Base-by-base conservation (phyloP, 2,329 filamentous ascomycete species). In the Colletotrichum siamense region DNA sequence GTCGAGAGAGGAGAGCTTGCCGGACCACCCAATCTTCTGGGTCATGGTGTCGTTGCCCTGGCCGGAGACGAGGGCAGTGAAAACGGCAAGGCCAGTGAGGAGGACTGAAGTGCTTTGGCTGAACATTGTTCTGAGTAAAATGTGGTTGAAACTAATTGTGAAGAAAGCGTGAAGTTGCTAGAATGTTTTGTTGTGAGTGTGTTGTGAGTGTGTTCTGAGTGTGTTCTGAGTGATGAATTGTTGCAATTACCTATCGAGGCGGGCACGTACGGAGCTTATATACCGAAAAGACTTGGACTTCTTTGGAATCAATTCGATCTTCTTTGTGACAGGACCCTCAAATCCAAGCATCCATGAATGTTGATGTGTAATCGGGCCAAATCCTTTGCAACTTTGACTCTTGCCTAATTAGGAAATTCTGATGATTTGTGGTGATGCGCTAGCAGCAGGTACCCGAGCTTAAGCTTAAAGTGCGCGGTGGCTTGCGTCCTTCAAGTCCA, bases 1-100 rank as follows among this genome's bases (percentile, higher is more conserved):
- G 65, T 82, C 80, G 15, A 78, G 77, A 36, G 75, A 73, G n/a
- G 77, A 67, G 66, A 80, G 73, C 9, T 57, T 77, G 64, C 80
- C 80, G 2, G 78, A 71, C 63, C 55, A 78, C 71, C 78, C 79
- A 8, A 66, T 30, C 18, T 79, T 73, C 22, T 75, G 55, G 52
- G 34, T n/a, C 30, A 34, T 65, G n/a, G 62, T 34, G 62, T 65
- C 62, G 34, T 39, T 65, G 62, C 30, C 26, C 30, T 65, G 30
- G 34, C 62, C 62, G 18, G 70, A 68, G 44, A 30, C 69, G 18
- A 55, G 16, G 28, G 34, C 72, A 18, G 75, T 72, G 52, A 71
- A 78, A 28, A 74, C 26, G 34, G 73, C 77, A 7, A 77, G 52
- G 75, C 61, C 44, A 52, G 73, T 30, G 63, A 77, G 39, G 32